A percentile compares a stretch with the other conserved stretches of the same genome.
phyloP scores from a whole-genome alignment of 805 yeast genomes.

The Danielia reshetovae region DNA sequence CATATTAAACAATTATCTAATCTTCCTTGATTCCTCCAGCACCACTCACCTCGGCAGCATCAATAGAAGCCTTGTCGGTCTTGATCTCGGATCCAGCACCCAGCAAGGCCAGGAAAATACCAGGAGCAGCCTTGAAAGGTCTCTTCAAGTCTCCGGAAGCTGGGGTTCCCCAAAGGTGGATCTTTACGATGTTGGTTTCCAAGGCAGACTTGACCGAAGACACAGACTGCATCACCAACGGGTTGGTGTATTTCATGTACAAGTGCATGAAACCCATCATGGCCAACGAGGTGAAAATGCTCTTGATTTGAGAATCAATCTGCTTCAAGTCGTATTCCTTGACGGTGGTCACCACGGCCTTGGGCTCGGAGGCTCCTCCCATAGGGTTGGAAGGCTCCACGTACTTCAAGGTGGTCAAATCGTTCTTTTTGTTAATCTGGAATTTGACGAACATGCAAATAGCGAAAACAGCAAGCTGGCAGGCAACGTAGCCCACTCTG shows the following conservation, averaged over 20 bases:
- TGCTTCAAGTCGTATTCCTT: conserved; percentile 93
- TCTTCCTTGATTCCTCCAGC: conserved; percentile 87
- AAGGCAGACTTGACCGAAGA: conserved; percentile 86
- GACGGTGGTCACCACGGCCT: conserved; percentile 84
- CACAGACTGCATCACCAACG: conserved; percentile 90
- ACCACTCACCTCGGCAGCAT: conserved; percentile 81
- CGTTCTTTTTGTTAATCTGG: conserved; percentile 70
- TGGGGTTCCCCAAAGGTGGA: conserved; percentile 78
- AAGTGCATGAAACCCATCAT: conserved; percentile 99
- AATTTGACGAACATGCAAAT: conserved; percentile 63
- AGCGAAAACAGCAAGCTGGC: conserved; percentile 61
- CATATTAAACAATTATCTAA: no score
- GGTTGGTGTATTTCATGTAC: conserved; percentile 96
- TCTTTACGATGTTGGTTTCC: conserved; percentile 86
- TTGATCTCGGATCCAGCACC: conserved; percentile 53
- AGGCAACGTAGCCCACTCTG: conserved; percentile 64
- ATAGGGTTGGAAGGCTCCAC: conserved; percentile 80
- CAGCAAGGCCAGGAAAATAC: conserved; percentile 55
- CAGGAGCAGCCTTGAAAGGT: conserved; percentile 84
- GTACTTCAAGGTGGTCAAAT: conserved; percentile 87
- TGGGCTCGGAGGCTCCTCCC: conserved; percentile 68
- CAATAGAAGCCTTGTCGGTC: conserved; percentile 85
- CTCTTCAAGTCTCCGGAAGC: conserved; percentile 91
- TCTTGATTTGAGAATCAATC: conserved; percentile 72
- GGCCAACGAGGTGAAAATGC: conserved; percentile 83